Base-by-base conservation (phyloP, 2,329 filamentous ascomycete genomes). In the Fusarium sp. region DNA sequence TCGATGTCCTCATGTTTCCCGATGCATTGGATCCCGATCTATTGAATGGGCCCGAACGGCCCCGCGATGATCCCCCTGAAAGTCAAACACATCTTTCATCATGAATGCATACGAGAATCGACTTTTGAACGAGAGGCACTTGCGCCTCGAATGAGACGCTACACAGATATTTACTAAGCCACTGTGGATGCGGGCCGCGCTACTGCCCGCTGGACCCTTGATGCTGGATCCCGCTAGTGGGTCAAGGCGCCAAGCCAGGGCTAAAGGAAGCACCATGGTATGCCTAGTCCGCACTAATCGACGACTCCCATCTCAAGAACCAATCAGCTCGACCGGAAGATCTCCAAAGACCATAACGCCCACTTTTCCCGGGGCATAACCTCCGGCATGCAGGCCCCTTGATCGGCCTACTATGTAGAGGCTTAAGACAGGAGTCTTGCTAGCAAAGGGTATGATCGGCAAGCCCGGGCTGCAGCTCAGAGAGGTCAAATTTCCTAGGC, bases 131-230 rank as follows among this genome's bases (percentile, higher is more conserved):
- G 29, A 25, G 9, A 42, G 42, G 29, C n/a, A 34, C 13, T 36
- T 34, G 22, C 46, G 53, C 13, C 35, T 44, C 42, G 58, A 58
- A 53, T 41, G 29, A 65, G 52, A 53, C 22, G 35, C 43, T 36
- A 26, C 32, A 51, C 28, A 65, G 35, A 39, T n/a, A 22, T 19
- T 42, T 47, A 36, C 52, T 50, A 15, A 62, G 61, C 52, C 42
- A 47, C 35, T 36, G 58, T 49, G 53, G 44, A 36, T 54, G 44
- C 43, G 53, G 53, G 50, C 35, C 42, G 28, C 53, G 53, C 58
- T 60, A 64, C 62, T 49, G 32, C 45, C 53, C 59, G 49, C 43
- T 56, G 53, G 63, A 64, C 58, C 62, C 62, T 60, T 64, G 47
- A 19, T 19, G 19, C 40, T 62, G 61, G 61, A 50, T 43, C 56